Base-by-base conservation (phyloP, 2,329 filamentous ascomycete species). In the Aureobasidium sp. region DNA sequence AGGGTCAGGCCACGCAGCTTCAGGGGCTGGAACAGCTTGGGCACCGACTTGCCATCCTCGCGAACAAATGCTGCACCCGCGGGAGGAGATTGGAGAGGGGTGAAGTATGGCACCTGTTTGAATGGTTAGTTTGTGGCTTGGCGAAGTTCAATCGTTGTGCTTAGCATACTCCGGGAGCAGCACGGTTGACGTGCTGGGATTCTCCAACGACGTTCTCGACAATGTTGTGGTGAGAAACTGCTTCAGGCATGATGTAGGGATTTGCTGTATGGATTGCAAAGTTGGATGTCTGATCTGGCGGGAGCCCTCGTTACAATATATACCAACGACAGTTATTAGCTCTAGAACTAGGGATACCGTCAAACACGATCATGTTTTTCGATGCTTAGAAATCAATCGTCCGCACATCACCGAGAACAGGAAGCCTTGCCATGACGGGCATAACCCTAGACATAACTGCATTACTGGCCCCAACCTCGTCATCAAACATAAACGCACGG, bases 21-120 rank as follows among this genome's bases (percentile, higher is more conserved):
- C 56, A 86, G 72, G 4, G 83, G 82, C 61, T 78, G 77, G 74
- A 85, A 85, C 44, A 86, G 76, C 70, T 85, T 85, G 6, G 83
- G 83, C 7, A 85, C 78, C 12, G 79, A 72, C 61, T 70, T 67
- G 66, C 79, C 76, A 62, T 80, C 71, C 60, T 82, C 79, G 27
- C 74, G 74, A 15, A 75, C 67, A 44, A 79, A 65, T 4, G 78
- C 78, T 27, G 78, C 80, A 48, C 79, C 79, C 5, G 79, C 77
- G 14, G 74, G 72, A 3, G 78, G 78, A 44, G 74, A 69, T 67
- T 81, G 79, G 2, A 69, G 67, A 14, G 79, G 79, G 4, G 79
- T 81, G 69, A 78, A 81, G 70, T 79, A 81, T 11, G 78, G 71
- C 48, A 74, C 68, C 74, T 76, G 17, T 14, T 47, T 7, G 8